phyloP scores from a whole-genome alignment of 169 alveolate genomes.

The Plasmodium knowlesi region DNA sequence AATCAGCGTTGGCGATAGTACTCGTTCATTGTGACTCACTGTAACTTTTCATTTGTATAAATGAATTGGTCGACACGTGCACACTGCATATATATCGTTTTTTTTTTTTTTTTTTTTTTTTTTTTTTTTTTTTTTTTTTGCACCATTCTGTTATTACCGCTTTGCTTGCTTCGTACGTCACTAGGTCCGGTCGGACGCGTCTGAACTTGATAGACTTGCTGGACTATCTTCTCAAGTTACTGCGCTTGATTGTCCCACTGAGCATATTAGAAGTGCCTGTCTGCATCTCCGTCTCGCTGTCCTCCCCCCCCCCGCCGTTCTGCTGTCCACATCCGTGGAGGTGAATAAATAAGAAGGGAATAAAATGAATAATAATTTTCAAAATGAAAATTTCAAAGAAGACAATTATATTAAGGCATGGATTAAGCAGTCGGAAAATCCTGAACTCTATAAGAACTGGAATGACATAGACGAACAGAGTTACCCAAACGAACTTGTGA shows the following conservation, averaged over 20 bases:
- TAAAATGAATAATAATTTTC: slow-evolving; percentile 56
- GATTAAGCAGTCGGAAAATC: slow-evolving; percentile 69
- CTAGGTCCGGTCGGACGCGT: neutral
- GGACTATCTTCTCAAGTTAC: neutral
- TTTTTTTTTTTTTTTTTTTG: neutral
- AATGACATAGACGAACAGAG: slow-evolving; percentile 52
- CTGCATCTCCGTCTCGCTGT: neutral
- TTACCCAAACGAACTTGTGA: slow-evolving; percentile 24
- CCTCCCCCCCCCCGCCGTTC: neutral
- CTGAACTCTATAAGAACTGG: slow-evolving; percentile 36
- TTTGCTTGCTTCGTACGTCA: neutral
- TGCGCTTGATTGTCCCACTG: neutral
- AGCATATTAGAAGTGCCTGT: neutral
- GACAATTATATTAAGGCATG: slow-evolving; percentile 66
- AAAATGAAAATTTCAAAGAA: slow-evolving; percentile 36
- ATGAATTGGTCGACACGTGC: neutral
- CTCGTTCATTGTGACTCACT: neutral
- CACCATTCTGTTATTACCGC: neutral
- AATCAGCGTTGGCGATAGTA: neutral
- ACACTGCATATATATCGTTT: neutral
- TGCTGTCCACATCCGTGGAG: neutral
- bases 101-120: neutral
- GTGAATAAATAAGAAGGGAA: neutral
- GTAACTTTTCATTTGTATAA: neutral
- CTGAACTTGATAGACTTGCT: neutral